phyloP scores from a whole-genome alignment of 768 basidiomycete species.

The Tephrocybe sp. region DNA sequence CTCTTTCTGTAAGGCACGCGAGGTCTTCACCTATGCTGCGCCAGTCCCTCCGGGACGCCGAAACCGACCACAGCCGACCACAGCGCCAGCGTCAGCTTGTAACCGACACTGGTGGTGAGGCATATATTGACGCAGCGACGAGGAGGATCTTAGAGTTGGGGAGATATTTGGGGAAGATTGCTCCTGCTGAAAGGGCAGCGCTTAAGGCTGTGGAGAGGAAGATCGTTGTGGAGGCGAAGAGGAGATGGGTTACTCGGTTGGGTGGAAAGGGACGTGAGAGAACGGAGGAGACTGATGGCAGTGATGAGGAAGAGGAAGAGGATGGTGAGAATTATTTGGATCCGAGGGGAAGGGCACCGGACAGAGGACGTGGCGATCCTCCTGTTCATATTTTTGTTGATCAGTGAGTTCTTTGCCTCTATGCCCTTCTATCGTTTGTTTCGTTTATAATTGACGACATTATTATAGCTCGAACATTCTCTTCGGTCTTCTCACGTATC shows the following conservation, averaged over 20 bases:
- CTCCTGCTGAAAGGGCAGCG: conserved; percentile 9
- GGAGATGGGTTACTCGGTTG: background rate
- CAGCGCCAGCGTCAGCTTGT: too few relatives aligned
- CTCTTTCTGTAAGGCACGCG: too few relatives aligned
- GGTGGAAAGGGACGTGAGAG: background rate
- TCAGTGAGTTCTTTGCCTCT: conserved; percentile 40
- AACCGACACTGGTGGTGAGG: too few relatives aligned
- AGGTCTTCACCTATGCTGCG: too few relatives aligned
- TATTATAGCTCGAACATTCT: conserved; percentile 76
- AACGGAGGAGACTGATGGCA: background rate
- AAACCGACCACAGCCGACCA: too few relatives aligned
- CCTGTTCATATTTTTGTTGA: conserved; percentile 53
- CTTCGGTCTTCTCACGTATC: conserved; percentile 72
- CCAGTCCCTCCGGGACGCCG: too few relatives aligned
- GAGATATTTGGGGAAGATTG: conserved; percentile 5
- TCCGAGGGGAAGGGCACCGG: conserved; percentile 17
- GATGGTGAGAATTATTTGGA: background rate
- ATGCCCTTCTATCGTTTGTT: background rate
- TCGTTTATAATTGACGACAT: background rate
- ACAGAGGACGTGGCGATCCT: conserved; percentile 28
- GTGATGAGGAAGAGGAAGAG: background rate
- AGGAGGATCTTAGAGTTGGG: conserved; percentile 8
- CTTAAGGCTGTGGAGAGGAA: conserved; percentile 14
- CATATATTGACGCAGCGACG: background rate
- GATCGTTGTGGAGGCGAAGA: conserved; percentile 7